Conservation (phyloP, 2,329 filamentous ascomycete species). For the Xylaria sp. region DNA sequence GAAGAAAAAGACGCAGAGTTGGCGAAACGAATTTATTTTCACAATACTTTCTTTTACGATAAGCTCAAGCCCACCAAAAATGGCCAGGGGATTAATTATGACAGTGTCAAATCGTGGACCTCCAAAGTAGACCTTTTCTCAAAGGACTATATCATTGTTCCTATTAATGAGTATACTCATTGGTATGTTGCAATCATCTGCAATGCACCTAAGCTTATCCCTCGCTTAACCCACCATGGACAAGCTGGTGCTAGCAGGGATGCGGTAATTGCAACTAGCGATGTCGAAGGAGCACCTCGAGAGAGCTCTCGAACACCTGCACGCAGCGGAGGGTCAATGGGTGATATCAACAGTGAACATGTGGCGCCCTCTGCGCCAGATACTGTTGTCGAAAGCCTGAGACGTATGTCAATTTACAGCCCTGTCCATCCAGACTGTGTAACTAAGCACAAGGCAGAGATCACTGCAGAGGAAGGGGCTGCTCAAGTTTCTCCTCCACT, state of each 20-base stretch:
- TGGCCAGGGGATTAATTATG: slow-evolving; percentile 78
- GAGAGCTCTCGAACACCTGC: not conserved
- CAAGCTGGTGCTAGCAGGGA: slow-evolving; percentile 1
- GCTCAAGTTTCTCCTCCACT: slow-evolving; percentile 15
- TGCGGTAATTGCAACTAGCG: slow-evolving; percentile 33
- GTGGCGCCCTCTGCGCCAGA: slow-evolving; percentile 19
- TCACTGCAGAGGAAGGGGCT: slow-evolving; percentile 23
- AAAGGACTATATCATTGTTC: slow-evolving; percentile 90
- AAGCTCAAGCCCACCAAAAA: slow-evolving; percentile 72
- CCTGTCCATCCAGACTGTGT: slow-evolving; percentile 28
- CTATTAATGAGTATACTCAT: slow-evolving; percentile 86
- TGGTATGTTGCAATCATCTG: slow-evolving; percentile 98
- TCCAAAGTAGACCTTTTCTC: slow-evolving; percentile 83
- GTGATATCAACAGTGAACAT: not conserved
- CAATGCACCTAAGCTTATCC: slow-evolving; percentile 76
- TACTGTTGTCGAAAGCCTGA: slow-evolving; percentile 41
- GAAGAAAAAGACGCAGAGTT: slow-evolving; percentile 65
- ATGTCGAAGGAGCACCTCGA: slow-evolving; percentile 13
- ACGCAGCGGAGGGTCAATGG: not conserved
- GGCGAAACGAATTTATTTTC: slow-evolving; percentile 79
- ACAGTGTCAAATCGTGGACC: slow-evolving; percentile 89
- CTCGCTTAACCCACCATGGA: slow-evolving; percentile 32
- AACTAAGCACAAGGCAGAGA: slow-evolving; percentile 41
- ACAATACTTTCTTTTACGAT: slow-evolving; percentile 93
- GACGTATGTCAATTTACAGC: slow-evolving; percentile 47